Conservation (phyloP, 2,329 filamentous ascomycete genomes). For the Fusarium poae region DNA sequence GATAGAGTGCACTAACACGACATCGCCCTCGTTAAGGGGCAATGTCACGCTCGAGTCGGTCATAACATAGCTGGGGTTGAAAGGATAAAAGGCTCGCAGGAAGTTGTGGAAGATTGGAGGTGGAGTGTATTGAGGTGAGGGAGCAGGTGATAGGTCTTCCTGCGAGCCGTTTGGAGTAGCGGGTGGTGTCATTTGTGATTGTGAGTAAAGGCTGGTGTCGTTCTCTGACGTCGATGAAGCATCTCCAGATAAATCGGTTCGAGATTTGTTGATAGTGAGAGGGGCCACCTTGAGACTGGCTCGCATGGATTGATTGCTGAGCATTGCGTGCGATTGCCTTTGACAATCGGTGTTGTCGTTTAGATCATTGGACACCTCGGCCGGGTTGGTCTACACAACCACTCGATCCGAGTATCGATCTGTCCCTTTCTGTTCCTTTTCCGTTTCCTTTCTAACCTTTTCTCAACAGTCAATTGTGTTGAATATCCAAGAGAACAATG, state of each 20-base stretch:
- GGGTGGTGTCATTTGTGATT: conserved; percentile 80
- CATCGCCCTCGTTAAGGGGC: conserved; percentile 88
- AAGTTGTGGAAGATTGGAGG: conserved; percentile 91
- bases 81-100: conserved; percentile 92
- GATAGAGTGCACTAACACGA: conserved; percentile 94
- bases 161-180: conserved; percentile 78
- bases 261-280: conserved; percentile 64
- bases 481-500: conserved; percentile 44
- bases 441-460: not conserved
- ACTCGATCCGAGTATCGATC: conserved; percentile 37
- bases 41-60: conserved; percentile 90
- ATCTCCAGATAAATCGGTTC: conserved; percentile 47
- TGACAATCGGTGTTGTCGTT: conserved; percentile 40
- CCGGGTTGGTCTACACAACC: conserved; percentile 43
- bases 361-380: conserved; percentile 49
- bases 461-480: conserved; percentile 9
- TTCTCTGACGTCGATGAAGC: conserved; percentile 49
- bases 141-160: conserved; percentile 64
- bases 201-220: conserved; percentile 59
- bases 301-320: conserved; percentile 61
- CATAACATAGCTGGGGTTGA: conserved; percentile 81
- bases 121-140: conserved; percentile 55
- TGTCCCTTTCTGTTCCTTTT: conserved; percentile 21
- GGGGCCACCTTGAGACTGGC: conserved; percentile 73
- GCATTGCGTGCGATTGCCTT: conserved; percentile 55